Evolutionary conservation across 2,329 filamentous ascomycete genomes (phyloP), one percentile per base, ranked within the genome.

Genomic region (Clonostachys solani): DNA sequence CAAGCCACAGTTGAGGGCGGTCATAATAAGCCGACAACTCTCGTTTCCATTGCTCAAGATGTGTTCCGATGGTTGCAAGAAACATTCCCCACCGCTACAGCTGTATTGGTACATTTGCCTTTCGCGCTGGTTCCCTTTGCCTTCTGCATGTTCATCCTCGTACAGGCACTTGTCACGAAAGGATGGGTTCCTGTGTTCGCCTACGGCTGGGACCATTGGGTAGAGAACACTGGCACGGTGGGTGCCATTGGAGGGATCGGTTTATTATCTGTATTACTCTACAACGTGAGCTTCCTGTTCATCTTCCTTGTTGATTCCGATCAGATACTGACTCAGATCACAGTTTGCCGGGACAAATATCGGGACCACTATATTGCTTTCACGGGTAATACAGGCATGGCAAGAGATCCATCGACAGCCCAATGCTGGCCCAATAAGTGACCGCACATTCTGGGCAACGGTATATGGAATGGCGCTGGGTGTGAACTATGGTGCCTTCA

Each of bases 291-390:
- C 40, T 23, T 23, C n/a, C 18, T 23, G 40, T 16, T 8, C n/a
- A 19, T 2, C n/a, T 42, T 15, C 40, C 18, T 16, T 23, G 5
- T 23, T 19, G 5, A 42, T 5, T 15, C 38, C 33, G 16, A 43
- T 13, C n/a, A n/a, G 33, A 12, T 10, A 34, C 43, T 36, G 15
- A 37, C 15, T 9, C 23, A 29, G 33, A 13, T 40, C 33, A 34
- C 23, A 89, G 84, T 89, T 89, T 54, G 83, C 86, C 0, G 86
- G 86, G 16, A 89, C 86, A 2, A 89, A 89, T 53, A 89, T 89
- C 45, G 86, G 86, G 34, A 87, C 86, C 0, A 85, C 86, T 0
- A 89, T 90, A 56, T 77, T 89, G 1, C 71, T 89, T 2, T 87
- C 78, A 9, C 81, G 86, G 4, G 77, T 89, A 7, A 78, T 89